Evolutionary conservation across 768 basidiomycete species (phyloP).

Genomic region (Clitopilus passeckerianus): DNA sequence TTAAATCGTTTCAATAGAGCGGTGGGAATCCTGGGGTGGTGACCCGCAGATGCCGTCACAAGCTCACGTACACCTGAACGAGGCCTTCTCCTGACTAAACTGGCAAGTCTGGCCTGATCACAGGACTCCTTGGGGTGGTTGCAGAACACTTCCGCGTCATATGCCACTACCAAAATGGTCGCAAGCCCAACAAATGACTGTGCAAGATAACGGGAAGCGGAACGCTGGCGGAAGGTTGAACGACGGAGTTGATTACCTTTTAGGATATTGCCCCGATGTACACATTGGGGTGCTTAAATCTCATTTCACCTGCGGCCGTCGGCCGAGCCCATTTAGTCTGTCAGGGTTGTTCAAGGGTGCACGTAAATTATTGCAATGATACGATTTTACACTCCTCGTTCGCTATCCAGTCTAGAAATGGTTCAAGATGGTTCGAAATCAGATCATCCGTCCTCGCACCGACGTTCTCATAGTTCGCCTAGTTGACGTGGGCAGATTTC

Average conservation of each 20-base stretch:
- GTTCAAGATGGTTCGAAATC: not conserved
- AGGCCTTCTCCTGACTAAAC: not conserved
- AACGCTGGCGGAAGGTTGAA: not conserved
- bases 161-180: not conserved
- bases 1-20: slow-evolving; percentile 11
- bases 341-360: not conserved
- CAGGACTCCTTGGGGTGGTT: not conserved
- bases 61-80: not conserved
- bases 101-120: not conserved
- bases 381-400: not conserved
- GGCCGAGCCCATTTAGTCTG: not conserved
- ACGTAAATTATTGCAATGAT: not conserved
- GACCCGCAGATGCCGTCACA: slow-evolving; percentile 5
- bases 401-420: not conserved
- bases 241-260: not conserved
- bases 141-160: not conserved
- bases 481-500: not conserved
- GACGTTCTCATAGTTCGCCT: not conserved
- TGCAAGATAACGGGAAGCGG: not conserved
- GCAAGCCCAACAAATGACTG: no score
- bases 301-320: not conserved
- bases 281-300: not conserved
- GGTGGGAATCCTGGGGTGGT: slow-evolving; percentile 25
- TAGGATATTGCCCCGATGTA: not conserved
- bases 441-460: not conserved